Base-by-base conservation (phyloP, 2,329 filamentous ascomycete genomes). In the Epichloe typhina region DNA sequence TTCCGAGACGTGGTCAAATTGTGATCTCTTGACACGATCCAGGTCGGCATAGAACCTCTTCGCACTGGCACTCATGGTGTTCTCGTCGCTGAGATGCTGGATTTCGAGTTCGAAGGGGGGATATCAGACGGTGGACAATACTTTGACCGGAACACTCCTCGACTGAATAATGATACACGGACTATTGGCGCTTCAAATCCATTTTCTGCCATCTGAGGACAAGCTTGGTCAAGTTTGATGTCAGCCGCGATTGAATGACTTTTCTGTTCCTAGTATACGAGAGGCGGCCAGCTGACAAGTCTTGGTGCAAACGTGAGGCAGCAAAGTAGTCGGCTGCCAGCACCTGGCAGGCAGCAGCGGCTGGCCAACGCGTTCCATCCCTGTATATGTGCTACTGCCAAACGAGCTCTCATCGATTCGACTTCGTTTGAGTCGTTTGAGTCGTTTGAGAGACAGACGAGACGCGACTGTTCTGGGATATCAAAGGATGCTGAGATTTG, bases 21-120 rank as follows among this genome's bases (percentile, higher is more conserved):
- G 71, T 42, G 67, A 65, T 31, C 49, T 41, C 6, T 53, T 54
- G 62, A 69, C 59, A 72, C 67, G 55, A 31, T 60, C 58, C 35
- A 75, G 53, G 61, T 90, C 84, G 47, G 71, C 68, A 46, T 80
- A 71, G 63, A 86, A 90, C 1, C 46, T 46, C 31, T 45, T 52
- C 11, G 36, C 36, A 23, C 33, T 36, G 19, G 21, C 35, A 33
- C 39, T 44, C 45, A 47, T 48, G 33, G 5, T 35, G 7, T 45
- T 40, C 8, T 47, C 12, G 31, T 12, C 33, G 33, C 13, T 15
- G 40, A 45, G 4, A 7, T 17, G 21, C 17, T 21, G 13, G 21
- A n/a, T 12, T 3, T 3, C 11, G 36, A 38, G 35, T 12, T 38
- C 13, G 5, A 9, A 37, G 33, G 11, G 11, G 6, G 43, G 19